Evolutionary conservation across 305 asterid species (phyloP), one percentile per base, ranked within the genome.

Genomic region (Rubia balearica): DNA sequence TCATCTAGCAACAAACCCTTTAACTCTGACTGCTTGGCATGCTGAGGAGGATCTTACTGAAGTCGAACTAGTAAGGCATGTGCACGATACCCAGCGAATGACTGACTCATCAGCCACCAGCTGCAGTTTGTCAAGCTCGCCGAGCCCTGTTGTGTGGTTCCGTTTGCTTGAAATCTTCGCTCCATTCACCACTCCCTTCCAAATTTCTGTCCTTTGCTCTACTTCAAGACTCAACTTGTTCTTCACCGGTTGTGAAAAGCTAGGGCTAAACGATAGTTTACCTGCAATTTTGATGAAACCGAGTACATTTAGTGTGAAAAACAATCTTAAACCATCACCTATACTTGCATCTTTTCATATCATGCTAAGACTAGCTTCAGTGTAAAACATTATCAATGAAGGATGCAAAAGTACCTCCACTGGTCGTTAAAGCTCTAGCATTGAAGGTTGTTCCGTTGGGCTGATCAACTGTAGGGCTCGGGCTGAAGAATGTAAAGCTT

Each of bases 11-110:
- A 8, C 45, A 67, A 12, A n/a, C 62, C 71, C 14, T 8, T 33
- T 27, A 16, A 61, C 43, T 61, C 6, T 0, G 42, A 17, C 19
- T 71, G 33, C 17, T 19, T 78, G 84, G 78, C 85, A 86, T 16
- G 84, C 91, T 19, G 84, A 83, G 22, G 85, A 84, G 55, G 88
- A 79, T 71, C 81, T 82, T 64, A 84, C 70, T 0, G 89, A 75
- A 0, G 83, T 24, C 0, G 89, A 80, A 49, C 80, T 81, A 5
- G 90, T 78, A 59, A 85, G 74, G 56, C 75, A 76, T 3, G 90
- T 83, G 77, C 85, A 82, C 4, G 90, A 86, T 5, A 84, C 84
- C 91, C 91, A 84, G 24, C 87, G 87, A 70, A 79, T 82, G n/a
- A 86, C 85, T 33, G 91, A 77, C 67, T 85, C 85, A 3, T 81